These are phyloP conservation scores for Prunus mume DNA, from an alignment of 306 rosid genomes.

Conservation along the genomic window DNA sequence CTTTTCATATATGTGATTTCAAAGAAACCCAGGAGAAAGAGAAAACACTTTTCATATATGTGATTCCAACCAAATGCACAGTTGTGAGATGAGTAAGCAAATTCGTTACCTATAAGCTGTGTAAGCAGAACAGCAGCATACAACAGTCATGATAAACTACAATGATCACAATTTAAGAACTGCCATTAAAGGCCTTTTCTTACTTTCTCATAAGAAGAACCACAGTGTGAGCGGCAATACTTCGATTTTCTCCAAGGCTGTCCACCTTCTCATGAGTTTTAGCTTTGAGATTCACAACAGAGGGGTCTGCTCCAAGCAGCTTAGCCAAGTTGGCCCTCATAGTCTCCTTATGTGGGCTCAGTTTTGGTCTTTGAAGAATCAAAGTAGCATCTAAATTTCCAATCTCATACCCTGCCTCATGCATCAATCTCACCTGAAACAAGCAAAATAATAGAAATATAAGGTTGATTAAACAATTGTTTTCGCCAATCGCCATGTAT, in stretches of 20 bases:
- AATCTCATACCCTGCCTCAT: constrained; percentile 84
- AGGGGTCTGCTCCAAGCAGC: constrained; percentile 81
- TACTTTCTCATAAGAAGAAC: constrained; percentile 88
- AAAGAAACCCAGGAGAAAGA: neutral
- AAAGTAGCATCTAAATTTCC: constrained; percentile 91
- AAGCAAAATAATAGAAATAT: constrained; percentile 6
- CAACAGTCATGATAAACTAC: neutral
- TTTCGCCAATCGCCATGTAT: neutral
- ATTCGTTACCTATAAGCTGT: neutral
- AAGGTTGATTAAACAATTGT: neutral
- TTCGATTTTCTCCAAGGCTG: constrained; percentile 94
- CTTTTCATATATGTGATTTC: neutral
- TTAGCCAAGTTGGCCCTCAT: constrained; percentile 82
- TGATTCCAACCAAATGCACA: constrained; percentile 1
- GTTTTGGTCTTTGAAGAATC: constrained; percentile 91
- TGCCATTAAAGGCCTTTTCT: neutral
- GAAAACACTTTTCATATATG: neutral
- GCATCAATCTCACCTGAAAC: constrained; percentile 85
- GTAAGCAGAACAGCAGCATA: neutral
- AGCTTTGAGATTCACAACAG: constrained; percentile 88
- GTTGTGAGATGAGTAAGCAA: neutral
- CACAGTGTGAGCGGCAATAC: constrained; percentile 96
- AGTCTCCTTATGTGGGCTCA: constrained; percentile 91
- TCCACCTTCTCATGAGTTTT: constrained; percentile 98
- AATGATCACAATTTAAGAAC: neutral